Conservation (phyloP, 2,329 filamentous ascomycete species). For the Fusarium domesticum region DNA sequence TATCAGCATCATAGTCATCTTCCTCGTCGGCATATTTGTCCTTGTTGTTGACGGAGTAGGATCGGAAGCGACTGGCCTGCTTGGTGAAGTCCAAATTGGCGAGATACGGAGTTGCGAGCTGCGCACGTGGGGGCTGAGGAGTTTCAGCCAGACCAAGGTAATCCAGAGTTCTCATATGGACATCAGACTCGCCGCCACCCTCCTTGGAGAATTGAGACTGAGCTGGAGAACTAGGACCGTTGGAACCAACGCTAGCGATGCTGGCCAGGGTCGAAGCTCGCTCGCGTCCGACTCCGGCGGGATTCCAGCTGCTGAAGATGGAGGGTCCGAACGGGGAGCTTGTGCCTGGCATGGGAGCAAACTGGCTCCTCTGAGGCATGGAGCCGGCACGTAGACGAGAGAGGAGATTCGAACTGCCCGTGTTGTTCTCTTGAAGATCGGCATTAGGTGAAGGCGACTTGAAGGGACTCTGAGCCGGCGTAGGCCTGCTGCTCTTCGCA, state of each 20-base stretch:
- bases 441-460: slow-evolving; percentile 60
- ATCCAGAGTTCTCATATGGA: slow-evolving; percentile 85
- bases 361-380: slow-evolving; percentile 83
- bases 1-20: slow-evolving; percentile 63
- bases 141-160: slow-evolving; percentile 95
- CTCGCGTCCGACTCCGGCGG: slow-evolving; percentile 63
- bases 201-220: slow-evolving; percentile 85
- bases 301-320: slow-evolving; percentile 86
- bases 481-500: slow-evolving; percentile 78
- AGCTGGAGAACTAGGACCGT: slow-evolving; percentile 82
- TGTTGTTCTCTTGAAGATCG: slow-evolving; percentile 45
- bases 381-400: slow-evolving; percentile 88
- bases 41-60: slow-evolving; percentile 97
- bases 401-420: slow-evolving; percentile 68
- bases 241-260: slow-evolving; percentile 83
- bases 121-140: slow-evolving; percentile 74
- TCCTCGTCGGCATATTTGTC: slow-evolving; percentile 94
- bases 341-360: slow-evolving; percentile 53
- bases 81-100: slow-evolving; percentile 73
- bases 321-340: slow-evolving; percentile 79
- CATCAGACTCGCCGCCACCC: slow-evolving; percentile 79
- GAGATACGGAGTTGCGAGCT: slow-evolving; percentile 71
- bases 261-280: slow-evolving; percentile 80
- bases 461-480: slow-evolving; percentile 84
- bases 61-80: slow-evolving; percentile 84